phyloP scores from a whole-genome alignment of 2,329 filamentous ascomycete species.

The Fusarium staphyleae region DNA sequence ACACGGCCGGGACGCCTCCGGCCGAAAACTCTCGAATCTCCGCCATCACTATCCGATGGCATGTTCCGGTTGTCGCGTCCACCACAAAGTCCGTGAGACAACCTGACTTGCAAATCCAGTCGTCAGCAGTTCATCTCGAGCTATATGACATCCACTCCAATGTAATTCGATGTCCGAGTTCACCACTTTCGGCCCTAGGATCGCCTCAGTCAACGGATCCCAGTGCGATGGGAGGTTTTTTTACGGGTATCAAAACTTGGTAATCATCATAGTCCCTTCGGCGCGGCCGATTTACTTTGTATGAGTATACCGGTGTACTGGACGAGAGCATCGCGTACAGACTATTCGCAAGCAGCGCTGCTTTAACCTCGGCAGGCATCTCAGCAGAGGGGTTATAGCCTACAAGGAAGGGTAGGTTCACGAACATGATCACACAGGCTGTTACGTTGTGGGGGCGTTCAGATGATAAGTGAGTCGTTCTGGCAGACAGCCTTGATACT shows the following conservation, averaged over 20 bases:
- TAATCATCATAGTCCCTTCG: slow-evolving; percentile 11
- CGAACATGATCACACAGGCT: too few relatives aligned
- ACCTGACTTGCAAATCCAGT: not conserved
- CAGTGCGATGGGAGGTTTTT: too few relatives aligned
- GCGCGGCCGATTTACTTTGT: slow-evolving; percentile 15
- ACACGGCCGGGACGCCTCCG: slow-evolving; percentile 10
- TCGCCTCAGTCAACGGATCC: slow-evolving; percentile 9
- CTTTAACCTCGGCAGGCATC: not conserved
- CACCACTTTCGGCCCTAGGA: not conserved
- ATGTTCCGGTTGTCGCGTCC: too few relatives aligned
- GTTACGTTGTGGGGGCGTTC: too few relatives aligned
- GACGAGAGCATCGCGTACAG: not conserved
- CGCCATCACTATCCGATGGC: too few relatives aligned
- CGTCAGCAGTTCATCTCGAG: slow-evolving; percentile 23
- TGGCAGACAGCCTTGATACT: too few relatives aligned
- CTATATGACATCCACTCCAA: slow-evolving; percentile 10
- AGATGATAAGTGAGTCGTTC: too few relatives aligned
- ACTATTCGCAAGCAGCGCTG: not conserved
- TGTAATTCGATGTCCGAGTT: slow-evolving; percentile 19
- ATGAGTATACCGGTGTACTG: not conserved
- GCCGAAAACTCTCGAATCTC: slow-evolving; percentile 9
- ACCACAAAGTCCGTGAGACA: not conserved
- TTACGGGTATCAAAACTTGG: slow-evolving; percentile 11
- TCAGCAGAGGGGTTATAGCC: too few relatives aligned
- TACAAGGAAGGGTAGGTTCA: too few relatives aligned